Percentiles rank a stretch among this genome's conserved stretches.
phyloP scores from a whole-genome alignment of 331 rosid species.

The Malus hybrid region DNA sequence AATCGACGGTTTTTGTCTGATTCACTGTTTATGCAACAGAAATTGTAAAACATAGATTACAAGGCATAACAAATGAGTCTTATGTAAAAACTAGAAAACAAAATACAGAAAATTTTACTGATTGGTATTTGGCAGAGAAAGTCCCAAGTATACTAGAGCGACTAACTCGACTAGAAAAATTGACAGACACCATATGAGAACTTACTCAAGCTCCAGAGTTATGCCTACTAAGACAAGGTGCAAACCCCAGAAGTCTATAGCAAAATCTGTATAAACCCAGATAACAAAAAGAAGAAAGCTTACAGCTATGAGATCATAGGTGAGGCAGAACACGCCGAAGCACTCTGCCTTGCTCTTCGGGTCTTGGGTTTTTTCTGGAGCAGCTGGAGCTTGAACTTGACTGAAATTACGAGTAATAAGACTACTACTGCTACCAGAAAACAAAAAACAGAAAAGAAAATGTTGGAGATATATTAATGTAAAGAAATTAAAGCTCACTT shows the following conservation, averaged over 20 bases:
- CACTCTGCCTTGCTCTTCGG: constrained; percentile 62
- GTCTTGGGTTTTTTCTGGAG: constrained; percentile 28
- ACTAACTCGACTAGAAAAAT: constrained; percentile 9
- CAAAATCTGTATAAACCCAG: neutral
- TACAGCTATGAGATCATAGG: constrained; percentile 89
- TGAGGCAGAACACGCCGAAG: constrained; percentile 85
- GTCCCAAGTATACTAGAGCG: neutral
- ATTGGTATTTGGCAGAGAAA: neutral
- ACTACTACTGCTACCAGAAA: neutral
- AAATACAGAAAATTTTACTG: neutral
- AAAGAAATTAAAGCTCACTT: constrained; percentile 35
- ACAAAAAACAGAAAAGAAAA: neutral
- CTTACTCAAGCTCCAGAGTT: neutral
- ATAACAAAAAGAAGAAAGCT: constrained; percentile 18
- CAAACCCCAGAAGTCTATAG: neutral
- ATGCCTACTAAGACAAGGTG: neutral
- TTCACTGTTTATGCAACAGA: neutral
- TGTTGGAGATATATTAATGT: neutral
- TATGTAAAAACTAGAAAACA: neutral
- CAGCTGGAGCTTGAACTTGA: constrained; percentile 56
- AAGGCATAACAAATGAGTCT: too few relatives aligned
- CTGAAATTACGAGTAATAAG: constrained; percentile 28
- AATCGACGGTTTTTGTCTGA: neutral
- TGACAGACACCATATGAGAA: constrained; percentile 14
- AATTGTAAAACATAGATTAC: neutral